Evolutionary conservation across 1,284 basidiomycete genomes (phyloP), one percentile per base, ranked within the genome.

Genomic region (Sanghuangporus sanghuang): DNA sequence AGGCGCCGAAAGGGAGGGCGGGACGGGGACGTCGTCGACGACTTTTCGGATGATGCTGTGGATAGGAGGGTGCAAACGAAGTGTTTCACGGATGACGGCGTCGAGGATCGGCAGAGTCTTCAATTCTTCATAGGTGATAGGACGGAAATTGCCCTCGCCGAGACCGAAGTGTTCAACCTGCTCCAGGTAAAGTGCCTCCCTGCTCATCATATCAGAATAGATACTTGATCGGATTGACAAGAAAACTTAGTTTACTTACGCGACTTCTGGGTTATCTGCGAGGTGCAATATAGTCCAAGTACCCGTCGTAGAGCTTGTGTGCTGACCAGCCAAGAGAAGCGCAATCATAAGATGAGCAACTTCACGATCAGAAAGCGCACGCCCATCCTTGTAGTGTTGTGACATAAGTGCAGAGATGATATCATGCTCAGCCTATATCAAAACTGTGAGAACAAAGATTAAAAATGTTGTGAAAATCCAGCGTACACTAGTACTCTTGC

Each of bases 331-430:
- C 95, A 96, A 96, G 67, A 96, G 85, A 54, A 96, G 82, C 21
- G 94, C 93, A 69, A 95, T 96, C 90, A 99, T 89, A 73, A 98
- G 96, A 73, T 98, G 96, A 0, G 97, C 95, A 67, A 99, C 91
- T 75, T 98, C 95, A 68, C 92, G 88, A 72, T 98, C 94, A 57
- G 82, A 84, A 39, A 99, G 83, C 1, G 81, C 73, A 48, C 85
- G 81, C 56, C 97, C 97, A 71, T 89, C 84, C 70, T 93, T 92
- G 79, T 99, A 99, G 57, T 80, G 85, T 73, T 96, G 92, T 68
- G 87, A 82, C 78, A 90, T 85, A 32, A 99, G 83, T 1, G 95
- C 90, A 18, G 89, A 82, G 71, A 99, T 94, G 92, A 99, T 98
- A 74, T 99, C 97, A 70, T 89, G 85, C 61, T 93, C 92, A 67